A percentile compares a stretch with the other conserved stretches of the same genome.
Conservation (phyloP, 2,329 filamentous ascomycete genomes). For the Ophiostoma angusticollis region DNA sequence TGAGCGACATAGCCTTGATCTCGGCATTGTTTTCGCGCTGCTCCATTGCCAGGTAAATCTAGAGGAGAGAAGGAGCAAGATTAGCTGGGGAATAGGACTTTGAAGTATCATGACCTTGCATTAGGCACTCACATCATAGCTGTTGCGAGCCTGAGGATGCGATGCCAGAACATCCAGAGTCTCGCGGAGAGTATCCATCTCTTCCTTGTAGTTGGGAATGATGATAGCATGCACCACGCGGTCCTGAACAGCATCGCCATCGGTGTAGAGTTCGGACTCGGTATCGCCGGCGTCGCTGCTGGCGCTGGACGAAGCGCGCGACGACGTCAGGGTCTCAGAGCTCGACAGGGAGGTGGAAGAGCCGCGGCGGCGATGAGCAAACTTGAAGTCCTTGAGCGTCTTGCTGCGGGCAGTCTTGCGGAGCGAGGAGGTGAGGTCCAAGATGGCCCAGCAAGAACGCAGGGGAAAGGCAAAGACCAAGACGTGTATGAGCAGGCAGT, state of each 20-base stretch:
- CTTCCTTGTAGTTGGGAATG: constrained; percentile 64
- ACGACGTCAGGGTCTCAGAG: constrained; percentile 39
- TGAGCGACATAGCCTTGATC: constrained; percentile 47
- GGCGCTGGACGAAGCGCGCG: constrained; percentile 33
- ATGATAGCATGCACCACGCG: constrained; percentile 52
- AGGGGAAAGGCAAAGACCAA: constrained; percentile 51
- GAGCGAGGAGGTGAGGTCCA: constrained; percentile 40
- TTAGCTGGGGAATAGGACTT: too few species aligned
- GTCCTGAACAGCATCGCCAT: constrained; percentile 29
- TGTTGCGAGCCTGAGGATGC: constrained; percentile 48
- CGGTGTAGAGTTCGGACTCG: constrained; percentile 32
- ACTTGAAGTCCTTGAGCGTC: constrained; percentile 34
- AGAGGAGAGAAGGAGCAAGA: too few species aligned
- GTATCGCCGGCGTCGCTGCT: constrained; percentile 39
- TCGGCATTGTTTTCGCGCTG: constrained; percentile 49
- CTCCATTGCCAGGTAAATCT: constrained; percentile 66
- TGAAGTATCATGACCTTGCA: too few species aligned
- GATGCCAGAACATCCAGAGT: constrained; percentile 56
- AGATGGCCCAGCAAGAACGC: constrained; percentile 48
- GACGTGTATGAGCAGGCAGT: constrained; percentile 51
- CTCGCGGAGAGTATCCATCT: constrained; percentile 53
- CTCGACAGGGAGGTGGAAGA: constrained; percentile 44
- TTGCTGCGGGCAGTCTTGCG: constrained; percentile 32
- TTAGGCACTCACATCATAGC: constrained; percentile 60
- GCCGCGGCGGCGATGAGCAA: constrained; percentile 33